A percentile compares a stretch with the other conserved stretches of the same genome.
phyloP scores from a whole-genome alignment of 2,329 filamentous ascomycete species.

The Capronia coronata region DNA sequence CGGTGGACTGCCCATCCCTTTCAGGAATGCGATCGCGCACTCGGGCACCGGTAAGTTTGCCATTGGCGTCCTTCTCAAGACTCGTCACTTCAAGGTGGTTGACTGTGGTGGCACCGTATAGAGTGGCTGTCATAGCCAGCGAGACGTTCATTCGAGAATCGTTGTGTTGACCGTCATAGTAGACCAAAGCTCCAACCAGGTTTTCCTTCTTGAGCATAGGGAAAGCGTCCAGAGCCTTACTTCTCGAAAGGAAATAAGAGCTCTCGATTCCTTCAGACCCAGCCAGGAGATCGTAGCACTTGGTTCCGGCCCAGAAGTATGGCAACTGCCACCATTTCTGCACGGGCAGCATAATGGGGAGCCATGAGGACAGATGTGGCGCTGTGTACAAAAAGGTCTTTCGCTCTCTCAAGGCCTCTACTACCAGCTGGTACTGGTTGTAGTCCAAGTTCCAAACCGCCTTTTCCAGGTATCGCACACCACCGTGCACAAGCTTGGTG shows the following conservation, averaged over 20 bases:
- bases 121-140: constrained; percentile 77
- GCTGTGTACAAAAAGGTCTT: constrained; percentile 78
- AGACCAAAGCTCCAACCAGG: constrained; percentile 74
- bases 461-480: constrained; percentile 78
- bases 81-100: constrained; percentile 77
- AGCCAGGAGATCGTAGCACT: constrained; percentile 78
- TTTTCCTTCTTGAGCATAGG: constrained; percentile 79
- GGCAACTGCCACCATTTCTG: constrained; percentile 82
- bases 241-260: constrained; percentile 80
- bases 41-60: constrained; percentile 65
- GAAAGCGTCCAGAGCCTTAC: constrained; percentile 78
- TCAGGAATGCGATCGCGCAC: constrained; percentile 65
- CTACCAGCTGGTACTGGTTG: constrained; percentile 68
- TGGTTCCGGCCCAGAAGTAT: constrained; percentile 64
- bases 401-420: constrained; percentile 72
- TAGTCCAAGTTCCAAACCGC: constrained; percentile 80
- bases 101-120: constrained; percentile 75
- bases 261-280: constrained; percentile 82
- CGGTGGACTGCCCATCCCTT: constrained; percentile 52
- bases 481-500: constrained; percentile 78
- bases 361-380: constrained; percentile 70
- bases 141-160: constrained; percentile 91
- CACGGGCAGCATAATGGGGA: constrained; percentile 76
- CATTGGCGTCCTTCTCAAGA: constrained; percentile 66
- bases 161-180: constrained; percentile 89